These are phyloP conservation scores for Entamoeba moshkovskii DNA, from an alignment of 208 protist species.

Conservation along the genomic window DNA sequence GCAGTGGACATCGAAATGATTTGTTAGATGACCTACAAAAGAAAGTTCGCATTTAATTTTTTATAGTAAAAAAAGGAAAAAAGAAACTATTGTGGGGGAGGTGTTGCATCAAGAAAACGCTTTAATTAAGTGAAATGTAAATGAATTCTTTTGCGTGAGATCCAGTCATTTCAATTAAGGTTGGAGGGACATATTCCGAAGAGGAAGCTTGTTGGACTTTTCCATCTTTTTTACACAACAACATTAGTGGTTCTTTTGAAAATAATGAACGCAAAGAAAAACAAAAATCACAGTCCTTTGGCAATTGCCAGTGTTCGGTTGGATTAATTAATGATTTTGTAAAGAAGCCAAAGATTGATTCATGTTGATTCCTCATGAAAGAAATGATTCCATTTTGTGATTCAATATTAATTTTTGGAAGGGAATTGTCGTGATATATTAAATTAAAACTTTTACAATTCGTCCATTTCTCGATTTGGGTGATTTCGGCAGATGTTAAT, in stretches of 20 bases:
- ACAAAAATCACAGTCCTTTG: not conserved
- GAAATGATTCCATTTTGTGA: not conserved
- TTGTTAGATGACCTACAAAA: too few relatives aligned
- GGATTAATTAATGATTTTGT: not conserved
- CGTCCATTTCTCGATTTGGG: not conserved
- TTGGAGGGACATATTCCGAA: not conserved
- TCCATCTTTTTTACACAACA: not conserved
- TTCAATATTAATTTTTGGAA: not conserved
- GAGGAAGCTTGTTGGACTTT: not conserved
- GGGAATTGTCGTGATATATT: not conserved
- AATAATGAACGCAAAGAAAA: not conserved
- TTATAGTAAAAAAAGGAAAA: too few relatives aligned
- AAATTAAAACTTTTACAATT: not conserved
- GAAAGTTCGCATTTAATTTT: too few relatives aligned
- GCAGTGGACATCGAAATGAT: too few relatives aligned
- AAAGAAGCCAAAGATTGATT: not conserved
- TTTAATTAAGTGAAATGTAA: not conserved
- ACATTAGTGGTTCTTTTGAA: not conserved
- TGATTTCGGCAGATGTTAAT: not conserved
- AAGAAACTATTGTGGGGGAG: too few relatives aligned
- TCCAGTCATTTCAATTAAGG: not conserved
- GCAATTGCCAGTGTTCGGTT: not conserved
- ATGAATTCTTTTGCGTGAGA: not conserved
- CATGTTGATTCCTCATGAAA: not conserved
- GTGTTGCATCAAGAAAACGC: too few relatives aligned